Conservation (phyloP, 2,329 filamentous ascomycete species). For the Cryoendolithus antarcticus region DNA sequence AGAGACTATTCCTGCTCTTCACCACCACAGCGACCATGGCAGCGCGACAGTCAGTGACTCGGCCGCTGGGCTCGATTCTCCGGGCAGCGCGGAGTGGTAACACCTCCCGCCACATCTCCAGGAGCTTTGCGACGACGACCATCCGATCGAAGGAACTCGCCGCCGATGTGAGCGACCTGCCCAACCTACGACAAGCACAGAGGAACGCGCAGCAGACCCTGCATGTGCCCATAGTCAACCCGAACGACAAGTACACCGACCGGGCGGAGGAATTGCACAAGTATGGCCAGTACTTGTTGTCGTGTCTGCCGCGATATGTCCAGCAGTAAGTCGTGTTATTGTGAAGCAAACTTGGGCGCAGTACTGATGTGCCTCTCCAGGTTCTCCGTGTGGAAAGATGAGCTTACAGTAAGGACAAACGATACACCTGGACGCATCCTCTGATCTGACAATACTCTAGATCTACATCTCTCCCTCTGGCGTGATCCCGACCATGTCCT, state of each 20-base stretch:
- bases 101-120: conserved; percentile 14
- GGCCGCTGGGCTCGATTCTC: conserved; percentile 26
- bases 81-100: conserved; percentile 21
- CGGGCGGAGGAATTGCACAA: conserved; percentile 81
- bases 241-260: conserved; percentile 80
- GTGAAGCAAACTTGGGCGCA: neutral
- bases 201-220: conserved; percentile 41
- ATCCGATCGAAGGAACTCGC: conserved; percentile 33
- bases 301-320: conserved; percentile 91
- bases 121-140: conserved; percentile 32
- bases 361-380: conserved; percentile 13
- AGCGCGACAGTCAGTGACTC: conserved; percentile 27
- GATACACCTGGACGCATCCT: conserved; percentile 66
- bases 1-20: conserved; percentile 1
- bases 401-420: conserved; percentile 66
- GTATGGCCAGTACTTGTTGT: conserved; percentile 94
- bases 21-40: conserved; percentile 21
- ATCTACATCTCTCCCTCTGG: conserved; percentile 64
- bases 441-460: conserved; percentile 70
- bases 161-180: conserved; percentile 28
- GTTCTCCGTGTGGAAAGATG: conserved; percentile 99
- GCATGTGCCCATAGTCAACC: conserved; percentile 72
- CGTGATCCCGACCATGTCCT: conserved; percentile 81
- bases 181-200: conserved; percentile 33
- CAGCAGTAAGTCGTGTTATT: conserved; percentile 50